These are phyloP conservation scores for Suillus decipiens DNA, from an alignment of 768 basidiomycete species.

Conservation along the genomic window DNA sequence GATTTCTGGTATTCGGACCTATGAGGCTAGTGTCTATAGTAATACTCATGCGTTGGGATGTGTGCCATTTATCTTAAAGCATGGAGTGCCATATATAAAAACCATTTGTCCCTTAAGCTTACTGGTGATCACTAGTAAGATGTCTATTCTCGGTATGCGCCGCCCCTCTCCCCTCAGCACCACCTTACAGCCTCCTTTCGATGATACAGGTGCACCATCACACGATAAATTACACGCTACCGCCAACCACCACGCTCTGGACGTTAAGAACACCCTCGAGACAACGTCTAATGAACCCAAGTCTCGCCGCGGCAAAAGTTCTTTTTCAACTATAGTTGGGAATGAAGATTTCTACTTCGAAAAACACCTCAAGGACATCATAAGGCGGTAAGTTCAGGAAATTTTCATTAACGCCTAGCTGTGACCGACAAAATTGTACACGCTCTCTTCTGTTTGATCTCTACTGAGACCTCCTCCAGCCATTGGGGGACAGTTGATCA, in stretches of 20 bases:
- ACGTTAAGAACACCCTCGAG: neutral
- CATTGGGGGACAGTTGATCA: too few species aligned
- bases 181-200: too few species aligned
- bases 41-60: too few species aligned
- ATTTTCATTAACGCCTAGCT: neutral
- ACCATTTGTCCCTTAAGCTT: neutral
- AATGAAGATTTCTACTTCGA: slow-evolving; percentile 14
- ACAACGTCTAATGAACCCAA: neutral
- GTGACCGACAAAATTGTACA: slow-evolving; percentile 22
- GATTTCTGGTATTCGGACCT: too few species aligned
- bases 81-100: neutral
- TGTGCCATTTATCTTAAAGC: too few species aligned
- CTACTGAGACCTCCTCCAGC: too few species aligned
- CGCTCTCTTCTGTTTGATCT: too few species aligned
- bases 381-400: slow-evolving; percentile 15
- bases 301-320: too few species aligned
- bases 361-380: slow-evolving; percentile 18
- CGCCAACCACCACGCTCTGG: neutral
- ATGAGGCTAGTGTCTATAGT: too few species aligned
- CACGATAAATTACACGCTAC: neutral
- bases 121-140: neutral
- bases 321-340: neutral
- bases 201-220: neutral
- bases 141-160: too few species aligned
- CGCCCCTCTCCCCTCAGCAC: too few species aligned